Base-by-base conservation (phyloP, 2,329 filamentous ascomycete species). In the Arthrobotrys sphaeroides region DNA sequence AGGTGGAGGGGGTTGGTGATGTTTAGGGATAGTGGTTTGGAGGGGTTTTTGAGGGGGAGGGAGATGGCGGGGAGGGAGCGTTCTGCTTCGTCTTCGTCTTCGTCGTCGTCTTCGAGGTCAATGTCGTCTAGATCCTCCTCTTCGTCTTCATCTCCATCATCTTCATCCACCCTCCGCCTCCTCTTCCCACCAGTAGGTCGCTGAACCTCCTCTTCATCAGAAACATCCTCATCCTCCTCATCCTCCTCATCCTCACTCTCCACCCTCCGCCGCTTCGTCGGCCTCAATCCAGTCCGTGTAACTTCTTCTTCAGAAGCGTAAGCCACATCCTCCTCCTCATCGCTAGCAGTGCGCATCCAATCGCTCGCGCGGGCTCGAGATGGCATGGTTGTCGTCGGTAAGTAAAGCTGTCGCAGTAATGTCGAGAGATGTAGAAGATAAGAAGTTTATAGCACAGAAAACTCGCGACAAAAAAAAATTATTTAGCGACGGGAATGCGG, bases 1-100 rank as follows among this genome's bases (percentile, higher is more conserved):
- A 91, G 87, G 80, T 91, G 90, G 83, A 89, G 81, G 90, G 88
- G 43, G 87, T 85, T 73, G 18, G 86, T 84, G 66, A 87, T 81
- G 77, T 85, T 85, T 12, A 86, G 84, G 1, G 88, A 81, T 13
- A 78, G 78, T 80, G 73, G 51, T 38, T 22, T 53, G 13, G 47
- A 33, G 26, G 79, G 80, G 76, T 80, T 82, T 73, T 79, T 79
- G 79, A 79, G 81, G 60, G 77, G 67, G 43, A 78, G 79, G 51
- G 51, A 24, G 24, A 64, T 45, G n/a, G 61, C 64, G 36, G 43
- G 68, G 20, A 53, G 78, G 76, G 77, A 77, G 53, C 81, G 80
- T 64, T 79, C 77, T 73, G 79, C 67, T 16, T 77, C 45, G 73
- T 79, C 77, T 77, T 80, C 16, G 62, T 24, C 66, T 77, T 78